These are phyloP conservation scores for Euphorbia lathyris DNA, from an alignment of 345 rosid genomes.

Conservation along the genomic window DNA sequence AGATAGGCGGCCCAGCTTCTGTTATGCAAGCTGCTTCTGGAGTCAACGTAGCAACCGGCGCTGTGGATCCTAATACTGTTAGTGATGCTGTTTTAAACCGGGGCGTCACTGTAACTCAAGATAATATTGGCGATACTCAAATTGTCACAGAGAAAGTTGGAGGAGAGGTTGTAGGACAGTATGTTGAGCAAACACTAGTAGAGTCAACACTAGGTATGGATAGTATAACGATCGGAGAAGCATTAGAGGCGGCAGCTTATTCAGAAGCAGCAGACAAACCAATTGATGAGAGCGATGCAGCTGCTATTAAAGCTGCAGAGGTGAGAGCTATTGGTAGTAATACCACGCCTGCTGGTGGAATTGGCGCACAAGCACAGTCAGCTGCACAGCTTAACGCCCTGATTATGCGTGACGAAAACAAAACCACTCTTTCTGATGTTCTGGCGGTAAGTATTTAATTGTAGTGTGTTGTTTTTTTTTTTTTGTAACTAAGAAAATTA, in stretches of 20 bases:
- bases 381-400: conserved; percentile 39
- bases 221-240: conserved; percentile 48
- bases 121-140: conserved; percentile 10
- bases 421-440: conserved; percentile 42
- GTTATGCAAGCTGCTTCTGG: conserved; percentile 39
- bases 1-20: conserved; percentile 27
- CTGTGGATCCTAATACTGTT: conserved; percentile 10
- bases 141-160: conserved; percentile 28
- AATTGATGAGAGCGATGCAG: conserved; percentile 50
- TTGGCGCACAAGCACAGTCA: conserved; percentile 42
- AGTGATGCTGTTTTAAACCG: conserved; percentile 20
- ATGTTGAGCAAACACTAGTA: conserved; percentile 22
- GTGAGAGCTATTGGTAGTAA: conserved; percentile 36
- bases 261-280: conserved; percentile 44
- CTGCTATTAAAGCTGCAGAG: conserved; percentile 53
- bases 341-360: conserved; percentile 27
- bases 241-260: conserved; percentile 47
- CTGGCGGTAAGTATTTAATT: conserved; percentile 28
- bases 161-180: conserved; percentile 26
- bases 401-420: conserved; percentile 26
- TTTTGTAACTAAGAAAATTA: background rate
- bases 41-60: conserved; percentile 19
- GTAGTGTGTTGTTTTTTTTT: background rate
- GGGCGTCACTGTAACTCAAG: conserved; percentile 26
- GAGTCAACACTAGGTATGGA: conserved; percentile 7